Percentiles rank a stretch among this genome's conserved stretches.
These are phyloP conservation scores for Gynandropsis gynandra DNA, from an alignment of 345 rosid species.

Conservation along the genomic window DNA sequence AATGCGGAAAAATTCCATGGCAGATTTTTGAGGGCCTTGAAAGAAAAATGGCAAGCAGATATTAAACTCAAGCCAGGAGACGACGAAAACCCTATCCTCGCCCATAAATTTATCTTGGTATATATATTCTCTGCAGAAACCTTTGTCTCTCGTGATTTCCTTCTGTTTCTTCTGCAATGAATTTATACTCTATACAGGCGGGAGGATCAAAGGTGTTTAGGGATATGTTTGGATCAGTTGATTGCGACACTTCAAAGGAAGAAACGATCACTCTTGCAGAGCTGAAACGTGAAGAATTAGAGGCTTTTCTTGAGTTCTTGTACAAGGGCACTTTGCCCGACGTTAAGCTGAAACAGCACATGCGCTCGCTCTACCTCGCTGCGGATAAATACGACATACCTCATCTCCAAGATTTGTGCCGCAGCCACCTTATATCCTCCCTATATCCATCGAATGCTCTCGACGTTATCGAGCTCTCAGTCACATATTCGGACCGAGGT, in stretches of 20 bases:
- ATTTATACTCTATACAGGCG: conserved; percentile 1
- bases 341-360: neutral
- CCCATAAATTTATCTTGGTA: conserved; percentile 15
- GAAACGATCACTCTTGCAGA: conserved; percentile 11
- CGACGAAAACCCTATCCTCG: neutral
- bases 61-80: conserved; percentile 10
- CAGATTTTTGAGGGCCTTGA: neutral
- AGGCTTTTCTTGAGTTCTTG: conserved; percentile 14
- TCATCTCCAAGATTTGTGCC: conserved; percentile 9
- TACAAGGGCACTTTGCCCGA: conserved; percentile 4
- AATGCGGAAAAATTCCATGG: no score
- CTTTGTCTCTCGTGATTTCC: no score
- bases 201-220: conserved; percentile 14
- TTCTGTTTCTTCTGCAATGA: no score
- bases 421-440: neutral
- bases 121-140: no score
- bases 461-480: conserved; percentile 10
- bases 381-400: conserved; percentile 15
- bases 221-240: conserved; percentile 12
- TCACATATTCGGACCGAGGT: neutral
- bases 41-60: neutral
- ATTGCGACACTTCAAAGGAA: conserved; percentile 12
- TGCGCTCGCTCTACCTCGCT: conserved; percentile 11
- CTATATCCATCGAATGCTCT: neutral
- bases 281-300: conserved; percentile 12